Base-by-base conservation (phyloP, 257 asterid species). In the Solanum paucissectum region DNA sequence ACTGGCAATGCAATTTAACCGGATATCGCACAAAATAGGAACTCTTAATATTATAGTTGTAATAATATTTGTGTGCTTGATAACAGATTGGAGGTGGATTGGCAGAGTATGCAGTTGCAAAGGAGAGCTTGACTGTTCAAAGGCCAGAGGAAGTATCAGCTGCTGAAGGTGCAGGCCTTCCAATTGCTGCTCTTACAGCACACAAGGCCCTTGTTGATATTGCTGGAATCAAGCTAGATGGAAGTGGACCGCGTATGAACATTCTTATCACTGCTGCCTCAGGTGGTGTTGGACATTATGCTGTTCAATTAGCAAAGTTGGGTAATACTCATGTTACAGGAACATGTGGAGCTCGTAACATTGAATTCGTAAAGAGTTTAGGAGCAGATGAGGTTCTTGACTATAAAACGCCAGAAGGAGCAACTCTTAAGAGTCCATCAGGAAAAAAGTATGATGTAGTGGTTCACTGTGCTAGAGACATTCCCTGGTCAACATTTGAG, bases 311-410 rank as follows among this genome's bases (percentile, higher is more conserved):
- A 5, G 98, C 98, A 20, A 95, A 95, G 89, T 91, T 93, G 14
- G 95, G 93, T 13, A 95, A 95, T 55, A 55, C 92, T 6, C 96
- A 95, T 6, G 94, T 95, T 34, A 92, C 95, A 1, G 98, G 94
- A 18, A 94, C 97, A 0, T 95, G 97, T 60, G 98, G 97, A 27
- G 94, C 94, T 18, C 93, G 96, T 8, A 93, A 95, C 86, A 0
- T 92, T 6, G 94, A 93, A 52, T 74, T 95, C 0, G 93, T 95
- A 10, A 93, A 89, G 85, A 93, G 91, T 87, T 93, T 94, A 33
- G 98, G 97, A 49, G 97, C 95, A 5, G 97, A 95, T 14, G 98
- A 94, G 88, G 96, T 94, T 23, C 93, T 95, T 71, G 97, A 94
- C 88, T 94, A 93, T 34, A 92, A 90, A 74, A 93, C 95, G 36